A percentile compares a stretch with the other conserved stretches of the same genome.
Conservation (phyloP, 257 asterid species). For the Salvia splendens region DNA sequence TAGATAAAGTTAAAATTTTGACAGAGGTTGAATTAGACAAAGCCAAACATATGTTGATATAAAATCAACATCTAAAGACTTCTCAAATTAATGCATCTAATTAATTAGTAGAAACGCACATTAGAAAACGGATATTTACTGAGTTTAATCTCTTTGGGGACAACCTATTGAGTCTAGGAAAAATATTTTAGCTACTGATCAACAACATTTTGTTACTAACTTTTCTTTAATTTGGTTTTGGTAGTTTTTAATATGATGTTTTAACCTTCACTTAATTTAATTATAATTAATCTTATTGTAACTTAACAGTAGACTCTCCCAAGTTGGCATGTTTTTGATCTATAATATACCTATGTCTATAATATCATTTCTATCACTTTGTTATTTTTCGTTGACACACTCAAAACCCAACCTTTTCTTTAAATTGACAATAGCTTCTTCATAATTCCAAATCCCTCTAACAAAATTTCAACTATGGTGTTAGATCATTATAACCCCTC, state of each 20-base stretch:
- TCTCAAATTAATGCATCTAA: too few relatives aligned
- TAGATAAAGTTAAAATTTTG: not conserved
- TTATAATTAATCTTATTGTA: not conserved
- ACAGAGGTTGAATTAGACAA: not conserved
- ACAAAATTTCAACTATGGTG: conserved; percentile 25
- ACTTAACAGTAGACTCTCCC: not conserved
- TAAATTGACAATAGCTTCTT: not conserved
- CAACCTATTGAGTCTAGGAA: too few relatives aligned
- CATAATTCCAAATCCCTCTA: not conserved
- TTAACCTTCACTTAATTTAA: too few relatives aligned
- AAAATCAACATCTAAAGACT: too few relatives aligned
- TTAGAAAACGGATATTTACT: not conserved
- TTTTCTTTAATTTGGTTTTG: not conserved
- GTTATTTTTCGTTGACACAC: not conserved
- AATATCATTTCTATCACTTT: not conserved
- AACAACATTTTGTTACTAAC: not conserved
- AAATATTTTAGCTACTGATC: not conserved
- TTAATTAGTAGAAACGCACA: not conserved
- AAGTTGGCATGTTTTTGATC: not conserved
- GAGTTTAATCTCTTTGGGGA: not conserved
- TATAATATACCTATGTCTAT: not conserved
- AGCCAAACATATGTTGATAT: not conserved
- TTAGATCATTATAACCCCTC: conserved; percentile 26
- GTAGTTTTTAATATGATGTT: not conserved
- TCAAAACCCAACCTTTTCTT: not conserved